Evolutionary conservation across 2,329 filamentous ascomycete species (phyloP).

Genomic region (Hortaea werneckii): DNA sequence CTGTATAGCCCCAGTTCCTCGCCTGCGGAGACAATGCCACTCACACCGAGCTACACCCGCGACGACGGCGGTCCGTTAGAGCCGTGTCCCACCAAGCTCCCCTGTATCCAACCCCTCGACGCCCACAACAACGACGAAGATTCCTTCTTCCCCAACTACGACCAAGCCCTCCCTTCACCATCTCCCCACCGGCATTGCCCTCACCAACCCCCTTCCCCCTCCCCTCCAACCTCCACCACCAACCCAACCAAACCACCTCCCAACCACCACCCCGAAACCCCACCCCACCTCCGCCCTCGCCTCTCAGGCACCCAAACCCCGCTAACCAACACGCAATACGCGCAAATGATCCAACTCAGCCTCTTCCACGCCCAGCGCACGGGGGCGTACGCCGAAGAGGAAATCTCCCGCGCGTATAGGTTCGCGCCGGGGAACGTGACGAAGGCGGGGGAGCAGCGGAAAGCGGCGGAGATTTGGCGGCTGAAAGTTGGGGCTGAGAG

Average conservation of each 20-base stretch:
- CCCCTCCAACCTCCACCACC: neutral
- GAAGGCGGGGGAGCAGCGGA: neutral
- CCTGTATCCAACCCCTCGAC: too few relatives aligned
- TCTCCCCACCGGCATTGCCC: too few relatives aligned
- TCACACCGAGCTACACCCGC: neutral
- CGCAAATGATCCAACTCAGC: neutral
- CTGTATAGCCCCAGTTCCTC: too few relatives aligned
- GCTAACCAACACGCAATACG: neutral
- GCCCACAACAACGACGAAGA: too few relatives aligned
- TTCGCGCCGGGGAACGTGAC: neutral
- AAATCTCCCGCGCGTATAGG: neutral
- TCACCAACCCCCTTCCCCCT: too few relatives aligned
- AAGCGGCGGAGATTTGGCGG: neutral
- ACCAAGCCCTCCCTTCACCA: neutral
- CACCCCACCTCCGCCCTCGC: neutral
- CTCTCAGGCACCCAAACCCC: neutral
- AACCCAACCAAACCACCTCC: neutral
- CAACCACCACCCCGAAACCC: neutral
- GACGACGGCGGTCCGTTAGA: constrained; percentile 1
- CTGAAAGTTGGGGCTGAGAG: too few relatives aligned
- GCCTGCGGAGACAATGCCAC: neutral
- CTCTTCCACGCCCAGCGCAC: neutral
- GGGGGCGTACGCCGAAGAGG: neutral
- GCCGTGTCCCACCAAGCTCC: neutral
- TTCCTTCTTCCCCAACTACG: neutral